phyloP scores from a whole-genome alignment of 78 protist genomes.

The Guillardia theta region DNA sequence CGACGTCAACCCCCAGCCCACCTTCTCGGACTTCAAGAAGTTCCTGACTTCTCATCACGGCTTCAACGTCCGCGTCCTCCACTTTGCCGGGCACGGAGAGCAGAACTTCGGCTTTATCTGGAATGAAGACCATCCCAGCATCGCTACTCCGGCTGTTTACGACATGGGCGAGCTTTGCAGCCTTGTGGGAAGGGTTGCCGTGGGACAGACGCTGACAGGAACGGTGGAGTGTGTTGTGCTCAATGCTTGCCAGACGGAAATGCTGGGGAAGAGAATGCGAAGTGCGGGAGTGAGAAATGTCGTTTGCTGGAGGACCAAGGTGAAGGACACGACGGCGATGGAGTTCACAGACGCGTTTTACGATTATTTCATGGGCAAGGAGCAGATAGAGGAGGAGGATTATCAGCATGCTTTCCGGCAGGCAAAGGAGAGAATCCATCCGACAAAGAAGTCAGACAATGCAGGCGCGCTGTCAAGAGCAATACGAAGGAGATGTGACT shows the following conservation, averaged over 20 bases:
- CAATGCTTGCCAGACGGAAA: not conserved
- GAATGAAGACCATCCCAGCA: too few relatives aligned
- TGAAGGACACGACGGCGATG: not conserved
- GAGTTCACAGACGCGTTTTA: not conserved
- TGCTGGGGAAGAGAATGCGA: not conserved
- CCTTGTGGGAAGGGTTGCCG: too few relatives aligned
- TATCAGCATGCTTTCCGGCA: too few relatives aligned
- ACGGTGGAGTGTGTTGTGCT: not conserved
- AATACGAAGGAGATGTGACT: too few relatives aligned
- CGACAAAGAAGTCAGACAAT: too few relatives aligned
- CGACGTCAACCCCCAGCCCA: not conserved
- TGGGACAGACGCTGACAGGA: not conserved
- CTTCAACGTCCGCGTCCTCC: not conserved
- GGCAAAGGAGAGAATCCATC: too few relatives aligned
- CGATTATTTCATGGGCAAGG: too few relatives aligned
- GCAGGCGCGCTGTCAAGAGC: too few relatives aligned
- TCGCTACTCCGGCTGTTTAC: too few relatives aligned
- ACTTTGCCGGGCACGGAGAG: not conserved
- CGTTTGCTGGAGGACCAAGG: not conserved
- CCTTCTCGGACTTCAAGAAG: not conserved
- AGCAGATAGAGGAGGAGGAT: too few relatives aligned
- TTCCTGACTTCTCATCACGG: too few relatives aligned
- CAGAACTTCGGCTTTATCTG: not conserved
- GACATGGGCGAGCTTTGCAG: not conserved
- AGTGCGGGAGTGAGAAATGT: not conserved